Evolutionary conservation across 306 rosid genomes (phyloP).

Genomic region (Lotus japonicus): DNA sequence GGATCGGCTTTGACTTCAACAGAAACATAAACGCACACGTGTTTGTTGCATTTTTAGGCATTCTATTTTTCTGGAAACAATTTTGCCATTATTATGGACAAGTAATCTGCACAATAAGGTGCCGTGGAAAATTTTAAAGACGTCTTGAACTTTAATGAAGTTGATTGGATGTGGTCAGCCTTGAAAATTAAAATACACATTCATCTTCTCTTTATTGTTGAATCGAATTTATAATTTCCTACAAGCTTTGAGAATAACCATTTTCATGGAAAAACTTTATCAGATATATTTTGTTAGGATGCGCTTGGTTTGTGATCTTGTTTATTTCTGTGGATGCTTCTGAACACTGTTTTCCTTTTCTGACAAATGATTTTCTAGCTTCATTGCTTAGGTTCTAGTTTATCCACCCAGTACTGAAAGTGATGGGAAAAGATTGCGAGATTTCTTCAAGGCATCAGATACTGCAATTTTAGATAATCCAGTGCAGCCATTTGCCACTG

Average conservation of each 20-base stretch:
- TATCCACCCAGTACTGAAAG: constrained; percentile 33
- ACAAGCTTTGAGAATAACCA: neutral
- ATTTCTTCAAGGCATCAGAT: constrained; percentile 40
- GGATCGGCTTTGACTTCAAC: too few relatives aligned
- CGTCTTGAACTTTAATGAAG: too few relatives aligned
- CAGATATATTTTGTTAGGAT: neutral
- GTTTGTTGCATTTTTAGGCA: neutral
- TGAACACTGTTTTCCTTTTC: neutral
- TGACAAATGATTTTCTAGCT: constrained; percentile 18
- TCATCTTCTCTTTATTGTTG: neutral
- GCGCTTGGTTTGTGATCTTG: neutral
- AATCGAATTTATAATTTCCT: neutral
- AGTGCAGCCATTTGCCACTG: constrained; percentile 42
- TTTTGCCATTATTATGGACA: neutral
- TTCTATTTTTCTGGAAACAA: neutral
- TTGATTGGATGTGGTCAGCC: neutral
- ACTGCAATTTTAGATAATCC: constrained; percentile 44
- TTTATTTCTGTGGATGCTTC: constrained; percentile 6
- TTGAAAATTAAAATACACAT: neutral
- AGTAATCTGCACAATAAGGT: neutral
- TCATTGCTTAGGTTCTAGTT: constrained; percentile 40
- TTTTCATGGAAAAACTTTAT: neutral
- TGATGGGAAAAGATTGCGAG: constrained; percentile 41
- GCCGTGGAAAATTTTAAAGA: too few relatives aligned
- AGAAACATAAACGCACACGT: too few relatives aligned